Base-by-base conservation (phyloP, 2,329 filamentous ascomycete genomes). In the Chaetomiaceae sp. region DNA sequence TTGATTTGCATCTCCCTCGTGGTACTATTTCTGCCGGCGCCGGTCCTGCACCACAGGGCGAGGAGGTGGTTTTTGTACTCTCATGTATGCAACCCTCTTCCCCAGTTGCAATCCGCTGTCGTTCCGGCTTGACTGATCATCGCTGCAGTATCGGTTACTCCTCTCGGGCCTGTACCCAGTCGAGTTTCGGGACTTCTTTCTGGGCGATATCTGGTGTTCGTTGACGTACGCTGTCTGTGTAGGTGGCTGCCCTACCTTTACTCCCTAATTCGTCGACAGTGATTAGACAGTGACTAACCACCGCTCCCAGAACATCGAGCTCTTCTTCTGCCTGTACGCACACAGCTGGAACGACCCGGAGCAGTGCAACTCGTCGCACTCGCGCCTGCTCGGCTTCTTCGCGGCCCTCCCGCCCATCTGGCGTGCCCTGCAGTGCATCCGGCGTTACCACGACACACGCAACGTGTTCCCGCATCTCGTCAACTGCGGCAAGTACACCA, bases 201-300 rank as follows among this genome's bases (percentile, higher is more conserved):
- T 97, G 0, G 94, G 94, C 48, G 94, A 99, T 68, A 96, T 97
- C 78, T 96, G 95, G 70, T 97, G 92, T 71, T 97, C 94, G 3
- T 77, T 95, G 52, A 95, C 91, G 6, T 99, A 99, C 69, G 81
- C 87, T 15, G 89, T 89, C 71, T 87, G 89, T 56, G 89, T 92
- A 77, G 74, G 87, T 81, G 6, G 2, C 23, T 15, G 8, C 3
- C 15, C 4, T 15, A 8, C 5, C 42, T 15, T n/a, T 12, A 3
- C 36, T 11, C 22, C 4, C 19, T 2, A 6, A 34, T 15, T n/a
- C 15, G n/a, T n/a, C n/a, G n/a, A n/a, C n/a, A n/a, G n/a, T n/a
- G n/a, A n/a, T n/a, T n/a, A n/a, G 9, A 9, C 27, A 6, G 4
- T 31, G 19, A 27, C 57, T 61, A 42, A 60, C 46, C 5, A n/a